Evolutionary conservation across 768 basidiomycete genomes (phyloP).

Genomic region (Tubosaeta sp.): DNA sequence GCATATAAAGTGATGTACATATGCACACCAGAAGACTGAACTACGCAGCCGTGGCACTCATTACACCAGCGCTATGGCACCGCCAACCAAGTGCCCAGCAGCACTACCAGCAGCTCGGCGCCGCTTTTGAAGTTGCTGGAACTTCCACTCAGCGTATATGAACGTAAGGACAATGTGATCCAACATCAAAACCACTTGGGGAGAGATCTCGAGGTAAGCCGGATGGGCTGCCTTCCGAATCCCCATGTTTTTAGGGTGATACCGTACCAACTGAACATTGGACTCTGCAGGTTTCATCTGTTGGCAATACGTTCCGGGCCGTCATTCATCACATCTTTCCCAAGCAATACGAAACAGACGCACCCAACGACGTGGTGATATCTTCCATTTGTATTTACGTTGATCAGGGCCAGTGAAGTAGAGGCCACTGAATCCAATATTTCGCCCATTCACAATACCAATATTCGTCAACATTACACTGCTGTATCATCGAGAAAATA

Average conservation of each 20-base stretch:
- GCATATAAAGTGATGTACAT: no score
- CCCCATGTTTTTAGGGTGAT: not conserved
- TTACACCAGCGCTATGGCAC: no score
- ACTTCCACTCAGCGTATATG: conserved; percentile 7
- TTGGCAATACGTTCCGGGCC: not conserved
- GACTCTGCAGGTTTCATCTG: not conserved
- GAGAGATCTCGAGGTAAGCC: conserved; percentile 10
- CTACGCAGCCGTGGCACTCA: no score
- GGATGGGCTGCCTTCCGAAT: not conserved
- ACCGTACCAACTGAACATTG: not conserved
- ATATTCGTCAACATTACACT: not conserved
- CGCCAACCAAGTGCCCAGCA: no score
- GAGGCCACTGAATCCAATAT: conserved; percentile 13
- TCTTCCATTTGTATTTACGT: conserved; percentile 24
- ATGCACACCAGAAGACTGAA: no score
- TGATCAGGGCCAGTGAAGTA: conserved; percentile 25
- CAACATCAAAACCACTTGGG: conserved; percentile 4
- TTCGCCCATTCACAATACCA: no score
- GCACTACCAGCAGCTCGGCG: no score
- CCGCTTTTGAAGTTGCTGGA: no score
- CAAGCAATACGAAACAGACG: not conserved
- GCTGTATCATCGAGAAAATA: no score
- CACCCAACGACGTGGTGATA: conserved; percentile 15
- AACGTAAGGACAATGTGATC: conserved; percentile 15
- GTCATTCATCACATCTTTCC: no score